A percentile compares a stretch with the other conserved stretches of the same genome.
phyloP scores from a whole-genome alignment of 345 rosid species.

The Noccaea caerulescens region DNA sequence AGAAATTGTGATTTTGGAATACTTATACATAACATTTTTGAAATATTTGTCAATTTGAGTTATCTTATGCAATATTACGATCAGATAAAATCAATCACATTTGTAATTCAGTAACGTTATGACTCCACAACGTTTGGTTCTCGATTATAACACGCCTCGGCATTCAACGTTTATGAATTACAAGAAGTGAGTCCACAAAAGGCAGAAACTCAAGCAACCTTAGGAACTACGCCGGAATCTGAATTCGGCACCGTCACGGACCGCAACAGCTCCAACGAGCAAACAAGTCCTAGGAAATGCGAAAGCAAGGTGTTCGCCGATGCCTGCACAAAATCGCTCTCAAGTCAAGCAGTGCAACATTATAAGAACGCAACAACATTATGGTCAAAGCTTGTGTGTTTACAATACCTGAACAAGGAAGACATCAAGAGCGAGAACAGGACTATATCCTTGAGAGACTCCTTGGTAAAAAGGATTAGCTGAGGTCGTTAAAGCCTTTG shows the following conservation, averaged over 20 bases:
- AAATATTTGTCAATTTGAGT: too few relatives aligned
- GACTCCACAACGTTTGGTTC: conserved; percentile 21
- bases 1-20: too few relatives aligned
- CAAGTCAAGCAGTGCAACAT: conserved; percentile 22
- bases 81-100: conserved; percentile 7
- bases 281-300: conserved; percentile 89
- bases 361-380: background rate
- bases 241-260: conserved; percentile 79
- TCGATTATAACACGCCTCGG: background rate
- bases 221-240: conserved; percentile 57
- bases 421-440: conserved; percentile 92
- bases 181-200: conserved; percentile 14
- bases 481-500: conserved; percentile 93
- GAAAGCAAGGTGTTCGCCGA: conserved; percentile 93
- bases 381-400: background rate
- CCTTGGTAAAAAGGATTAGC: conserved; percentile 89
- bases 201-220: conserved; percentile 51
- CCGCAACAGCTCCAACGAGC: conserved; percentile 88
- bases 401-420: conserved; percentile 88
- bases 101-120: background rate
- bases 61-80: background rate
- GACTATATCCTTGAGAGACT: conserved; percentile 74
- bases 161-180: conserved; percentile 28
- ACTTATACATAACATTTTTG: too few relatives aligned
- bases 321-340: conserved; percentile 61